A percentile compares a stretch with the other conserved stretches of the same genome.
Conservation (phyloP, 129 eudicot genomes). For the Deinandra increscens region DNA sequence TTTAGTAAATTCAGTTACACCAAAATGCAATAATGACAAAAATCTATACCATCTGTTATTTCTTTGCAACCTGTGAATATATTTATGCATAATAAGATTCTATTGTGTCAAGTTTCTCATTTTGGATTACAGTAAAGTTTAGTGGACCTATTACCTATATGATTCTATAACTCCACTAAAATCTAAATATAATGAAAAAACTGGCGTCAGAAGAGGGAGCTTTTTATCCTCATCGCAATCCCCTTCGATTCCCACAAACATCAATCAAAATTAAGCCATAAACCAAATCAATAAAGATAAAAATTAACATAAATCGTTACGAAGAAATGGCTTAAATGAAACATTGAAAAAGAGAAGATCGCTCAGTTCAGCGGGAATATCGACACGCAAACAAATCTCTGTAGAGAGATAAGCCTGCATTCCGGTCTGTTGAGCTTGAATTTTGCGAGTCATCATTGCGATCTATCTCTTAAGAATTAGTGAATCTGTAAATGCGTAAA, state of each 20-base stretch:
- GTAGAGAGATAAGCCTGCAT: slow-evolving; percentile 38
- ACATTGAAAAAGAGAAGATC: slow-evolving; percentile 13
- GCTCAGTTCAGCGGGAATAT: slow-evolving; percentile 83
- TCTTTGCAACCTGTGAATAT: too few species aligned
- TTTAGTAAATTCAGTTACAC: too few species aligned
- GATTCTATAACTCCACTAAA: too few species aligned
- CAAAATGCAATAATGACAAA: too few species aligned
- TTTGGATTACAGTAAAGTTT: too few species aligned
- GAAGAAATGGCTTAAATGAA: not conserved
- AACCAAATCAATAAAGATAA: not conserved
- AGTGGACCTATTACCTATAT: too few species aligned
- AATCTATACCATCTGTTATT: too few species aligned
- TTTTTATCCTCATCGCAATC: slow-evolving; percentile 10
- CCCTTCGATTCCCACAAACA: not conserved
- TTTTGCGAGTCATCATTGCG: slow-evolving; percentile 55
- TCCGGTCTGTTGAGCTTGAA: slow-evolving; percentile 84
- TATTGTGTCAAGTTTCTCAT: too few species aligned
- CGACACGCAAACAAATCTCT: slow-evolving; percentile 58
- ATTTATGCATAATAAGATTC: too few species aligned
- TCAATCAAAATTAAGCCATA: not conserved
- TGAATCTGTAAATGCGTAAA: not conserved
- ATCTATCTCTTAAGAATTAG: not conserved
- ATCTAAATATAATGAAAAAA: too few species aligned
- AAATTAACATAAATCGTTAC: not conserved
- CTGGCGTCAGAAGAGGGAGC: slow-evolving; percentile 20